Base-by-base conservation (phyloP, 306 rosid genomes). In the Sesbania bispinosa region DNA sequence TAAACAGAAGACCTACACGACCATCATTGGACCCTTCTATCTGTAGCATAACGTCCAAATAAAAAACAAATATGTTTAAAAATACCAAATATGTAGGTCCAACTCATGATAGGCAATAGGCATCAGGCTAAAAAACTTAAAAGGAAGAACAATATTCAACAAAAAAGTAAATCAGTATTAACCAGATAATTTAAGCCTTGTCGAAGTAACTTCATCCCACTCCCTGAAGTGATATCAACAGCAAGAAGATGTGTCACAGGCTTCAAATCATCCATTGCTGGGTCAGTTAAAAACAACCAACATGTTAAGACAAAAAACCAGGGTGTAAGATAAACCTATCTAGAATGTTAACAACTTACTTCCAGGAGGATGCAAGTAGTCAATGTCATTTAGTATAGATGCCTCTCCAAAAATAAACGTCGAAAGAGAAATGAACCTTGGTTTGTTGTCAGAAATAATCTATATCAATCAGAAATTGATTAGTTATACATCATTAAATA, bases 141-240 rank as follows among this genome's bases (percentile, higher is more conserved):
- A 53, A 70, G 30, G 62, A 55, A 58, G 55, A 36, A 68, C 54
- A 48, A 80, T 60, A 39, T 53, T 64, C n/a, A 52, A 50, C 29
- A 59, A 43, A 48, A n/a, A 54, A 43, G 67, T 33, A 64, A 68
- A 63, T 68, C 23, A 26, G 55, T 77, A 59, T 13, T 77, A 63
- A 94, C 99, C 97, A 94, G 95, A 82, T 87, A 91, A 73, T 24
- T 78, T 57, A 94, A 80, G 87, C 95, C 92, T 79, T 89, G 95
- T 61, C 39, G 88, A 69, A 94, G 92, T 77, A 94, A 84, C 77
- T 83, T 81, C 51, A 88, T 69, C 84, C 99, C 97, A 58, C 85
- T 86, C 75, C 69, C 79, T 52, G 91, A 86, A 70, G 91, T 47
- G 64, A 84, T 76, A 73, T 94, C 88, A 73, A 94, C 81, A 59